These are phyloP conservation scores for Vitis riparia DNA, from an alignment of 164 flowering plant species.

Conservation along the genomic window DNA sequence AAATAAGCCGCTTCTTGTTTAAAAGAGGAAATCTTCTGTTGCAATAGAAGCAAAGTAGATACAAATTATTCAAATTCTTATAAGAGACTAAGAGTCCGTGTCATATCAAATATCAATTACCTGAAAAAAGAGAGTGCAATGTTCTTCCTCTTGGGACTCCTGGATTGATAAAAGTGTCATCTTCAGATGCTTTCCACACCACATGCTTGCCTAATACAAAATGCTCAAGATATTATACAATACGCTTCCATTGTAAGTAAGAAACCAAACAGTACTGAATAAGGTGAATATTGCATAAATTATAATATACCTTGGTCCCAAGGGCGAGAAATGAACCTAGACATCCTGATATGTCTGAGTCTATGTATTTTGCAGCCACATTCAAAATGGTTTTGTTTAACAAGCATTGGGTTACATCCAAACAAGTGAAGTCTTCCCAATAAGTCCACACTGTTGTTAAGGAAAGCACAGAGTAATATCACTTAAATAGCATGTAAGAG, in stretches of 20 bases:
- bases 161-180: conserved; percentile 64
- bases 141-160: conserved; percentile 78
- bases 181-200: conserved; percentile 81
- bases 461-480: conserved; percentile 15
- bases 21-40: too few species aligned
- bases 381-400: conserved; percentile 63
- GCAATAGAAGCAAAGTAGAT: neutral
- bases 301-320: conserved; percentile 63
- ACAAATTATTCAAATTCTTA: neutral
- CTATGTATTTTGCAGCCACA: conserved; percentile 54
- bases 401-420: conserved; percentile 69
- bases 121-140: conserved; percentile 59
- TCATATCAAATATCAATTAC: conserved; percentile 25
- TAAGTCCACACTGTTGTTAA: conserved; percentile 51
- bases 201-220: conserved; percentile 63
- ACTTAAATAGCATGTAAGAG: neutral
- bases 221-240: neutral
- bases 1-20: too few species aligned
- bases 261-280: neutral
- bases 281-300: neutral
- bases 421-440: conserved; percentile 87
- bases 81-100: neutral
- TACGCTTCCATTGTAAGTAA: neutral
- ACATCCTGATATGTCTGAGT: conserved; percentile 37
- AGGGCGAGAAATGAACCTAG: conserved; percentile 45